Base-by-base conservation (phyloP, 768 basidiomycete species). In the Rhodocollybia butyracea region DNA sequence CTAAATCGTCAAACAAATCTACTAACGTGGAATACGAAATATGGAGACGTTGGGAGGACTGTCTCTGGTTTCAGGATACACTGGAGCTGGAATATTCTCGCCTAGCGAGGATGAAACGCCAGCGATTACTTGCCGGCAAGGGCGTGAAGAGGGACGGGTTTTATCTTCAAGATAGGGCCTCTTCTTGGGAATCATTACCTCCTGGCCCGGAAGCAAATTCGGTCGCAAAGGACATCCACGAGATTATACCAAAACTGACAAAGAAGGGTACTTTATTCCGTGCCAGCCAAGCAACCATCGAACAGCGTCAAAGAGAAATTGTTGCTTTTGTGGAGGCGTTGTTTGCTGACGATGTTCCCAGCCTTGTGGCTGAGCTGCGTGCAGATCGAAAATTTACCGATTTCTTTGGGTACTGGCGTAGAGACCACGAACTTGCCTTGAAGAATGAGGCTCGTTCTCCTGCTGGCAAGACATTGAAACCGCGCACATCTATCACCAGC, bases 181-280 rank as follows among this genome's bases (percentile, higher is more conserved):
- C 91, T 1, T 92, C 91, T 13, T 93, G 87, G 76, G 91, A 92
- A 51, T 91, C 89, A 1, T 77, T 93, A 19, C 91, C 91, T 12
- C 86, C 88, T 6, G 91, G 89, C 7, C 90, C 90, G n/a, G 79
- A 89, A 61, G 88, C 89, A 5, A 81, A 79, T 46, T 84, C 85
- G 13, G 79, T 92, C 40, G 83, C 84, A n/a, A 79, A 75, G 48
- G 81, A 88, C 57, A 77, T 91, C 39, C 88, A 91, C 62, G 61
- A 78, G 5, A 69, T 83, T 61, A 64, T 93, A 2, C 91, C 91
- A 19, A 76, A 75, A 52, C 76, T 93, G 38, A 80, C 82, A 2
- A 88, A 85, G 69, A 89, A 85, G 63, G 85, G 81, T 3, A 84
- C 84, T 0, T 61, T 93, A 39, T 93, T 93, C 68, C 81, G 85